Conservation (phyloP, 1,139 yeast species). For the Sugiyamaella japonica region DNA sequence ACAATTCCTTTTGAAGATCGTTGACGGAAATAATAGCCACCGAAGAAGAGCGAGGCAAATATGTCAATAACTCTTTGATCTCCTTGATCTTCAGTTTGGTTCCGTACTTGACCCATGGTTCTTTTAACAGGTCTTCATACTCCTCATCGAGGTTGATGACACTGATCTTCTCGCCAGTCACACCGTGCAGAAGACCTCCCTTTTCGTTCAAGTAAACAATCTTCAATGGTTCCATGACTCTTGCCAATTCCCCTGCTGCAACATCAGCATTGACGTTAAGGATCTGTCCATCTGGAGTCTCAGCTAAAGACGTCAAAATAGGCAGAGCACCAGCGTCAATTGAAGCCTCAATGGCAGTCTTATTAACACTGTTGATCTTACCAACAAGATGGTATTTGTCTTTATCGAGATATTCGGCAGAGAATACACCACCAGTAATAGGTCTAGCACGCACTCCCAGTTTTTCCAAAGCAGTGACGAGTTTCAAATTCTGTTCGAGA, state of each 20-base stretch:
- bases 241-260: constrained; percentile 97
- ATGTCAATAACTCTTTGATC: constrained; percentile 89
- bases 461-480: constrained; percentile 93
- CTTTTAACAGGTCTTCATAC: constrained; percentile 83
- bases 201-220: constrained; percentile 95
- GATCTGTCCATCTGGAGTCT: constrained; percentile 94
- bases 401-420: constrained; percentile 88
- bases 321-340: constrained; percentile 97
- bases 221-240: constrained; percentile 94
- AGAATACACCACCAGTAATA: constrained; percentile 95
- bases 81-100: constrained; percentile 95
- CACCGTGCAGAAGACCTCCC: constrained; percentile 95
- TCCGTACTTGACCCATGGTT: constrained; percentile 98
- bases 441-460: constrained; percentile 99
- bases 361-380: constrained; percentile 79
- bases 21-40: constrained; percentile 96
- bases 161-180: constrained; percentile 85
- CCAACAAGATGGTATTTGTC: constrained; percentile 94
- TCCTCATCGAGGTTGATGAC: constrained; percentile 94
- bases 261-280: constrained; percentile 97
- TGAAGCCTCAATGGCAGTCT: constrained; percentile 90
- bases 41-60: constrained; percentile 93
- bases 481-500: constrained; percentile 87
- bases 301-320: constrained; percentile 92
- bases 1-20: constrained; percentile 93